Evolutionary conservation across 768 basidiomycete genomes (phyloP).

Genomic region (Fomitopsis serialis): DNA sequence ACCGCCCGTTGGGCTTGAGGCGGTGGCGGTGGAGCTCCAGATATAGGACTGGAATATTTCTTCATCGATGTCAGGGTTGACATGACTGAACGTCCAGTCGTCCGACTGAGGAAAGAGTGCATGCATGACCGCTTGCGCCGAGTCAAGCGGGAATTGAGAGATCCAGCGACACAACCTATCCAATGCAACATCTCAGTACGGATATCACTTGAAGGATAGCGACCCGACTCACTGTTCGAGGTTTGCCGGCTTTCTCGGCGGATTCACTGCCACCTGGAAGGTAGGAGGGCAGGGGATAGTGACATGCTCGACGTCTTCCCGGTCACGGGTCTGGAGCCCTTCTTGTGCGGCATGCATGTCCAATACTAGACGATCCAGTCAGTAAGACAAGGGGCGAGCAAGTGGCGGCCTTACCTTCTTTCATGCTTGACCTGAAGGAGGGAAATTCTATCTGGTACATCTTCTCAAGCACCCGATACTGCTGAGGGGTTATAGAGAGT

Average conservation of each 20-base stretch:
- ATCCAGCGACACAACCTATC: constrained; percentile 45
- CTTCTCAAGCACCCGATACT: constrained; percentile 46
- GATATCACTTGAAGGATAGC: not conserved
- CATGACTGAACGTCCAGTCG: constrained; percentile 26
- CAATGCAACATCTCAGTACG: constrained; percentile 1
- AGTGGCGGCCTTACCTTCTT: not conserved
- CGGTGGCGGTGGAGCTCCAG: constrained; percentile 16
- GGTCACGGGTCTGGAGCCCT: not conserved
- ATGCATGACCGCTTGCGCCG: constrained; percentile 37
- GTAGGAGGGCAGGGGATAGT: constrained; percentile 29
- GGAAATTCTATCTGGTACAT: constrained; percentile 25
- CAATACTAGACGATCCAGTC: not conserved
- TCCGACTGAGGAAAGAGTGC: constrained; percentile 23
- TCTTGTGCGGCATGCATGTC: not conserved
- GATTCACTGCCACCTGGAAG: constrained; percentile 25
- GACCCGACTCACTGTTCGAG: constrained; percentile 33
- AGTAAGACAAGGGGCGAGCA: not conserved
- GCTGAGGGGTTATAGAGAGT: constrained; percentile 36
- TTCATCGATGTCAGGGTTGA: constrained; percentile 15
- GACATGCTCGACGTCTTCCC: not conserved
- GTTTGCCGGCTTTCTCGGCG: constrained; percentile 28
- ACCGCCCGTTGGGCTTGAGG: not conserved
- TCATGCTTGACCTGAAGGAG: not conserved
- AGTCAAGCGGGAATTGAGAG: constrained; percentile 45
- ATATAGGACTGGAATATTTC: constrained; percentile 19